Evolutionary conservation across 73 alveolate species (phyloP), one percentile per base, ranked within the genome.

Genomic region (Loxodes magnus): DNA sequence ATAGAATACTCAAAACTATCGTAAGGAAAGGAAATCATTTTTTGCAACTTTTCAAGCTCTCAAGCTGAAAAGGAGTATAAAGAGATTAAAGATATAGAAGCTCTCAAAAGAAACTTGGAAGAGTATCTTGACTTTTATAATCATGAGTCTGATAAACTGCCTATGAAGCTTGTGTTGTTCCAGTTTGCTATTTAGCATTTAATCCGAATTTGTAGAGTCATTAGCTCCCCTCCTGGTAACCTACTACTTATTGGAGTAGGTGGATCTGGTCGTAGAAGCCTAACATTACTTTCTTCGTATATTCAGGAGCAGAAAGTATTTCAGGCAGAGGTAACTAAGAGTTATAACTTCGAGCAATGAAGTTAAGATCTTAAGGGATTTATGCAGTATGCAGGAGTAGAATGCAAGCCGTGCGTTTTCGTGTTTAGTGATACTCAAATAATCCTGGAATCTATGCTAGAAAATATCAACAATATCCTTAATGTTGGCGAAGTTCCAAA

Each of bases 401-500:
- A 67, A 19, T 82, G 74, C 17, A 60, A 53, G 14, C 55, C 60
- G 9, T 59, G 53, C 1, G 57, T 87, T 0, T 85, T 85, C 82
- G 34, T 75, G 6, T 50, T 85, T 69, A 75, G 81, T 0, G 96
- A 85, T 44, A 78, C 83, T 9, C 67, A 85, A 51, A 80, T 85
- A 5, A 65, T 67, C 22, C 63, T 80, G 42, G 93, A 85, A 44
- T 35, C 77, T 43, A 69, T 79, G 85, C 67, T 85, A 3, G 96
- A 85, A 57, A 90, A 85, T 38, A 66, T 85, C 0, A 87, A 82
- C 59, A 82, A 81, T 58, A 70, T 85, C 14, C 43, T 85, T 15
- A 85, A 85, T 65, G 73, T 93, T 24, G 98, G 99, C n/a, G 99
- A 93, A 64, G 97, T 93, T 2, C 90, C 99, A 10, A 90, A 90